A percentile compares a stretch with the other conserved stretches of the same genome.
These are phyloP conservation scores for Plectranthus barbatus DNA, from an alignment of 257 asterid genomes.

Conservation along the genomic window DNA sequence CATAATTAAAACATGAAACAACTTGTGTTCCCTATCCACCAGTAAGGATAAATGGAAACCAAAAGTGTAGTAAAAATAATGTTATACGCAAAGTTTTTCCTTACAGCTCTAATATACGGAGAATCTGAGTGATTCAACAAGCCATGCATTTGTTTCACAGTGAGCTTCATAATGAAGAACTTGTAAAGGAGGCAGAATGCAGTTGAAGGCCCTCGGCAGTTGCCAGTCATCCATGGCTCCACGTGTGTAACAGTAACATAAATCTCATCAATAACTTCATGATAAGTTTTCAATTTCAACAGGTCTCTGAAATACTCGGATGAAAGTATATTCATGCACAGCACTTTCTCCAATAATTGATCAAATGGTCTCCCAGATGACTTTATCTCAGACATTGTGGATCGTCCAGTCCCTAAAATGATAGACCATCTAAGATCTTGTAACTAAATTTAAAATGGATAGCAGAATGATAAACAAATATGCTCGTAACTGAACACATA, in stretches of 20 bases:
- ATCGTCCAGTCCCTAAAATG: slow-evolving; percentile 13
- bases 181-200: slow-evolving; percentile 94
- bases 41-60: background rate
- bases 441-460: background rate
- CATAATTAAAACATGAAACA: background rate
- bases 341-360: slow-evolving; percentile 86
- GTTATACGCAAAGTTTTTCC: slow-evolving; percentile 76
- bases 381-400: slow-evolving; percentile 79
- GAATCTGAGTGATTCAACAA: slow-evolving; percentile 84
- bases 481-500: background rate
- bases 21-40: background rate
- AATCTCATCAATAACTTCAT: slow-evolving; percentile 96
- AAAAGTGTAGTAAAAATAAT: slow-evolving; percentile 5
- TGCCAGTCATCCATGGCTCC: slow-evolving; percentile 99
- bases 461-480: background rate
- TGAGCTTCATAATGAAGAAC: slow-evolving; percentile 89
- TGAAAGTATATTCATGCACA: slow-evolving; percentile 90
- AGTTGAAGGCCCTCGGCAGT: slow-evolving; percentile 98
- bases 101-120: slow-evolving; percentile 96
- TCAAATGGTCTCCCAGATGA: slow-evolving; percentile 79
- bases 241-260: slow-evolving; percentile 87
- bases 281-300: slow-evolving; percentile 73
- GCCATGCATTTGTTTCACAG: slow-evolving; percentile 95
- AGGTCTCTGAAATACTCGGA: slow-evolving; percentile 96
- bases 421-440: background rate